A percentile compares a stretch with the other conserved stretches of the same genome.
Conservation (phyloP, 2,329 filamentous ascomycete genomes). For the Tolypocladium album region DNA sequence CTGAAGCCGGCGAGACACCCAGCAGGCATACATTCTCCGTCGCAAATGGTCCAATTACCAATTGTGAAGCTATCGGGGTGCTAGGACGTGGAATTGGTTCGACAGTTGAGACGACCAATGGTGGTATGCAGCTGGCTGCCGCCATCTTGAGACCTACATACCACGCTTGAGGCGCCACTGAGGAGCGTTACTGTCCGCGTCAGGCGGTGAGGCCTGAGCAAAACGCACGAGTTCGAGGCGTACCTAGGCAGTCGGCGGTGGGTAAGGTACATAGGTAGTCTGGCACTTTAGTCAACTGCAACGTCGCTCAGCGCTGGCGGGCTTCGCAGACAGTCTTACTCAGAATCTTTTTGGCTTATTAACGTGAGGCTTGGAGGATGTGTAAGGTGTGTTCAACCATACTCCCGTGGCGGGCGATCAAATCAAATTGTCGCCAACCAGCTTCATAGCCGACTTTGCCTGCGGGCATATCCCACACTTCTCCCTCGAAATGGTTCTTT, state of each 20-base stretch:
- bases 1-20: not conserved
- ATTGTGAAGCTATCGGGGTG: no score
- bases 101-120: not conserved
- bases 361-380: not conserved
- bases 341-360: not conserved
- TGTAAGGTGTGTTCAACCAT: not conserved
- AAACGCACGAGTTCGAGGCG: not conserved
- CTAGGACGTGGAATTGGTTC: not conserved
- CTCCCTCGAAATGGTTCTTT: constrained; percentile 6
- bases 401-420: not conserved
- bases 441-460: not conserved
- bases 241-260: no score
- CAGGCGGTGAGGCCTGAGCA: not conserved
- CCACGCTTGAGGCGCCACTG: not conserved
- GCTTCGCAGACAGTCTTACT: not conserved
- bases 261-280: no score
- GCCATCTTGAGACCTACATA: not conserved
- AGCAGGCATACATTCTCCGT: not conserved
- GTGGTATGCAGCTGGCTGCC: not conserved
- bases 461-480: not conserved
- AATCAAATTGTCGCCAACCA: not conserved
- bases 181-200: not conserved
- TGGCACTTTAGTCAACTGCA: not conserved
- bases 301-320: not conserved
- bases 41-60: not conserved